Evolutionary conservation across 2,329 filamentous ascomycete genomes (phyloP).

Genomic region (Hypoxylon sp.): DNA sequence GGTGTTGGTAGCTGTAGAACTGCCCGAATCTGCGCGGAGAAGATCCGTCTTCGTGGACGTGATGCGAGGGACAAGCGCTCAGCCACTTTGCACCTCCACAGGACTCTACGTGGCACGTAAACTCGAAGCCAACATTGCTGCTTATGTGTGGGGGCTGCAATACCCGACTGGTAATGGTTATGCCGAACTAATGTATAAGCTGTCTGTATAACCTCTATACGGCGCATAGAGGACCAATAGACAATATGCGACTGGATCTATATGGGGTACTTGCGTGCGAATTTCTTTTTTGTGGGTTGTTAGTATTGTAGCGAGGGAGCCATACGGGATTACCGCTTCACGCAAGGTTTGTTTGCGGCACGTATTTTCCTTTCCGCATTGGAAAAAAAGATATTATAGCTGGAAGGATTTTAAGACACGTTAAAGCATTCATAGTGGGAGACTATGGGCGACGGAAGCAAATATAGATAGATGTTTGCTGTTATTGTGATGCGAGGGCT

Average conservation of each 20-base stretch:
- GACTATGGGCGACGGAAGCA: slow-evolving; percentile 6
- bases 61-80: slow-evolving; percentile 16
- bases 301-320: slow-evolving; percentile 10
- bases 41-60: slow-evolving; percentile 17
- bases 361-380: slow-evolving; percentile 25
- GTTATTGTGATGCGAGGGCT: slow-evolving; percentile 1
- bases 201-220: slow-evolving; percentile 7
- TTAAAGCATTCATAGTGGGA: slow-evolving; percentile 7
- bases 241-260: slow-evolving; percentile 9
- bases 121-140: slow-evolving; percentile 14
- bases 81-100: slow-evolving; percentile 27
- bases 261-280: slow-evolving; percentile 14
- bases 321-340: slow-evolving; percentile 24
- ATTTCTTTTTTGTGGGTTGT: slow-evolving; percentile 9
- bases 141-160: slow-evolving; percentile 27
- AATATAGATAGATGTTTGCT: slow-evolving; percentile 17
- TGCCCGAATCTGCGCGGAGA: slow-evolving; percentile 24
- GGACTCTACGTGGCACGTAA: slow-evolving; percentile 33
- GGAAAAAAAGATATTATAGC: slow-evolving; percentile 1
- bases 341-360: slow-evolving; percentile 20
- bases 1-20: slow-evolving; percentile 19
- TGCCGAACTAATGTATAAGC: slow-evolving; percentile 9
- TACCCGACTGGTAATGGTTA: slow-evolving; percentile 21
- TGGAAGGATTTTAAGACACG: slow-evolving; percentile 27
- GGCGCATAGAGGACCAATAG: slow-evolving; percentile 13